Base-by-base conservation (phyloP, 768 basidiomycete genomes). In the Boletus pseudo-olivaceus region DNA sequence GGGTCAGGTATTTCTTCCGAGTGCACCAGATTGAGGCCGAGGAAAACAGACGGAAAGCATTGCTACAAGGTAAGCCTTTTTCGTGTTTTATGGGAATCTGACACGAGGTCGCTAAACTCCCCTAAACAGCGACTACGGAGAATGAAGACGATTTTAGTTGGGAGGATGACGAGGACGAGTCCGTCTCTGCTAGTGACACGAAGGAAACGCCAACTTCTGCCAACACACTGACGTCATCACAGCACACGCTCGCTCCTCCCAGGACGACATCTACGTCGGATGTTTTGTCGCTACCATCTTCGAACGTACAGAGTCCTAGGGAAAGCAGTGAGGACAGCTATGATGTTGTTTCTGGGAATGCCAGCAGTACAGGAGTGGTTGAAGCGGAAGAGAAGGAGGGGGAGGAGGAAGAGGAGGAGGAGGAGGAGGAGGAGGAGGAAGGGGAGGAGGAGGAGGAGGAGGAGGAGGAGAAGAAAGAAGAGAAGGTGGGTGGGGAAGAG, bases 1-100 rank as follows among this genome's bases (percentile, higher is more conserved):
- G 93, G 93, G 79, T 79, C 37, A 81, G 93, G 7, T 96, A 90
- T 73, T 94, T 93, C 75, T 97, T 94, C 82, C 82, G 93, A 11
- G 80, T 83, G 19, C 76, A 90, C 67, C 92, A 93, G 63, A 90
- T 93, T 54, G 80, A 83, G 48, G 66, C 73, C n/a, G 90, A 93
- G 59, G 88, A 90, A 67, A 83, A 81, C 62, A 84, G 85, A 56
- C 82, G 93, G 54, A 90, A 88, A 67, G 83, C 83, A 32, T 72
- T 95, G 33, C 73, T 95, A 33, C 79, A 84, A 76, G 83, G 93
- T 87, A 63, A 19, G 75, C 61, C 12, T 12, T 35, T 20, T 38
- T 19, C 37, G 12, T 26, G 27, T 50, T 47, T 26, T 50, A 49
- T 30, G 20, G 33, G 1, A 40, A 34, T 33, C 27, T 20, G 33